Evolutionary conservation across 1,139 yeast species (phyloP).

Genomic region (Kazachstania sp.): DNA sequence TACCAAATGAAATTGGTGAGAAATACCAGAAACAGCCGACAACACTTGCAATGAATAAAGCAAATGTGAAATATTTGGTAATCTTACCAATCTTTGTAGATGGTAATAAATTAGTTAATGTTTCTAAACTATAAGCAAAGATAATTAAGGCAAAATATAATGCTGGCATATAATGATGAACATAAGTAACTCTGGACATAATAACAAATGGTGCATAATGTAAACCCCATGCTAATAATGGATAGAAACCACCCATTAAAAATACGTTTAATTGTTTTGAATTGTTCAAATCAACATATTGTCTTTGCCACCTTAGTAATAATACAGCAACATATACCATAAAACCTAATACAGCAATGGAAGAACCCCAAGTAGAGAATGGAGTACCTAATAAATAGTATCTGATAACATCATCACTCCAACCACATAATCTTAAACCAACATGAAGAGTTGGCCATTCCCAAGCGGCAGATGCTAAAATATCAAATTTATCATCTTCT

Average conservation of each 20-base stretch:
- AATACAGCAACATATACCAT: constrained; percentile 47
- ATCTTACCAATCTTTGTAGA: constrained; percentile 26
- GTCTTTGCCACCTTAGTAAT: constrained; percentile 91
- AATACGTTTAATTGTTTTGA: constrained; percentile 36
- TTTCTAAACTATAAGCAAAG: constrained; percentile 67
- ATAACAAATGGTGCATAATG: constrained; percentile 85
- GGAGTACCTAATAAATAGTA: constrained; percentile 92
- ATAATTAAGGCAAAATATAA: constrained; percentile 88
- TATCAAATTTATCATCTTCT: constrained; percentile 84
- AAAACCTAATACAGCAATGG: constrained; percentile 59
- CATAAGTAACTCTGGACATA: constrained; percentile 96
- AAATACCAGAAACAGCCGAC: constrained; percentile 64
- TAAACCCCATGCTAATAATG: constrained; percentile 91
- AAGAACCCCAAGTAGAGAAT: constrained; percentile 87
- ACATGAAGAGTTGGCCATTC: constrained; percentile 94
- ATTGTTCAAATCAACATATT: constrained; percentile 52
- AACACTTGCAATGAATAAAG: constrained; percentile 46
- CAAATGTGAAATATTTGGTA: constrained; percentile 32
- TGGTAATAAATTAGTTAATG: constrained; percentile 39
- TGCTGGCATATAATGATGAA: constrained; percentile 96
- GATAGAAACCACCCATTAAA: constrained; percentile 77
- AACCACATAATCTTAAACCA: constrained; percentile 92
- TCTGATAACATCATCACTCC: constrained; percentile 75
- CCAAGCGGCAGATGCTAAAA: constrained; percentile 88
- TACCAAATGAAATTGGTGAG: constrained; percentile 78